phyloP scores from a whole-genome alignment of 768 basidiomycete genomes.

The Boletellus sp. region DNA sequence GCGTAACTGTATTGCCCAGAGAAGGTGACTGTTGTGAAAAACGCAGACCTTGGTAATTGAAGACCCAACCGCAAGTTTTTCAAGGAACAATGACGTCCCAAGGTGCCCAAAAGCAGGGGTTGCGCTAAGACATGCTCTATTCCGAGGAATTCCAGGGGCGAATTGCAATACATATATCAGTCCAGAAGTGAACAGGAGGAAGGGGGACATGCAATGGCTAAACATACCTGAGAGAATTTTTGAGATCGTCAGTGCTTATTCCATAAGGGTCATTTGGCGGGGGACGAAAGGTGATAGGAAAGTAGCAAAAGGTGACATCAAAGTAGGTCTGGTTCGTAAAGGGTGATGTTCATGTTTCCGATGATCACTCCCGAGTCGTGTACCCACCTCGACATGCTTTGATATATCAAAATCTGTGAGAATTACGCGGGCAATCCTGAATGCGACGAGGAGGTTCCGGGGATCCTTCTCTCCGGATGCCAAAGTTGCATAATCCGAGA shows the following conservation, averaged over 20 bases:
- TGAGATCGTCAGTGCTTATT: conserved; percentile 85
- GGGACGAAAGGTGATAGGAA: conserved; percentile 94
- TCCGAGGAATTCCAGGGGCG: neutral
- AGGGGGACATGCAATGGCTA: neutral
- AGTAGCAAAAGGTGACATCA: conserved; percentile 96
- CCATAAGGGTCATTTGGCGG: conserved; percentile 93
- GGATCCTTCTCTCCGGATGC: conserved; percentile 98
- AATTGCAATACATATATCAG: neutral
- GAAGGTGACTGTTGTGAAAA: neutral
- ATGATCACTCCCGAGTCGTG: neutral
- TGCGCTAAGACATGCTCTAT: conserved; percentile 68
- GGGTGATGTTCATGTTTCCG: neutral
- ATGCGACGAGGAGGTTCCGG: conserved; percentile 85
- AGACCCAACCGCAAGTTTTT: conserved; percentile 83
- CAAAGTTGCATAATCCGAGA: conserved; percentile 71
- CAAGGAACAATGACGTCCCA: conserved; percentile 84
- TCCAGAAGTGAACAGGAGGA: neutral
- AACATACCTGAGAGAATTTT: conserved; percentile 59
- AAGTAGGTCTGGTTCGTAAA: conserved; percentile 67
- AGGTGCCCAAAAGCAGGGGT: conserved; percentile 79
- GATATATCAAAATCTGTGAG: conserved; percentile 84
- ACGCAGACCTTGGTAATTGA: conserved; percentile 70
- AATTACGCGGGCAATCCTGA: conserved; percentile 82
- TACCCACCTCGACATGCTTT: conserved; percentile 68
- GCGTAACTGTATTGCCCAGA: conserved; percentile 2